Evolutionary conservation across 2,329 filamentous ascomycete species (phyloP).

Genomic region (Elsinoe fawcettii): DNA sequence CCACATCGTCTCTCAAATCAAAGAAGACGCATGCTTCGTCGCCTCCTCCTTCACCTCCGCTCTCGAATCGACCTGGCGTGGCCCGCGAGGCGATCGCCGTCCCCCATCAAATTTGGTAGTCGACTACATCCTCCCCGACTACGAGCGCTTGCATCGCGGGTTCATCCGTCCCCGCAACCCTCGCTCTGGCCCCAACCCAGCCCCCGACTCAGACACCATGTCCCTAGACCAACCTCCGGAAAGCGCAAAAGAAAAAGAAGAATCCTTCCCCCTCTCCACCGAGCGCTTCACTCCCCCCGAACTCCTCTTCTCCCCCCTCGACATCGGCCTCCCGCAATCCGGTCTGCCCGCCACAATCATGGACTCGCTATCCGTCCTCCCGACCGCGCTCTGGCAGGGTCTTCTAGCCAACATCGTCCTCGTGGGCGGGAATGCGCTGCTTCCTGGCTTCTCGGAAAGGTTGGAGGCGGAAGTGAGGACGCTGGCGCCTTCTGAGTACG

Average conservation of each 20-base stretch:
- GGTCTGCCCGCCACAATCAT: slow-evolving; percentile 77
- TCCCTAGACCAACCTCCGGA: slow-evolving; percentile 30
- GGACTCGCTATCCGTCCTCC: slow-evolving; percentile 66
- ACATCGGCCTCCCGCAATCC: slow-evolving; percentile 75
- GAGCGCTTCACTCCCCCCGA: slow-evolving; percentile 89
- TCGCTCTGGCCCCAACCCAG: slow-evolving; percentile 37
- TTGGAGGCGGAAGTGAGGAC: slow-evolving; percentile 39
- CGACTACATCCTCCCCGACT: slow-evolving; percentile 88
- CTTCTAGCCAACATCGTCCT: slow-evolving; percentile 81
- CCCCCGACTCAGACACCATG: not conserved
- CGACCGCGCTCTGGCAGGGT: slow-evolving; percentile 74
- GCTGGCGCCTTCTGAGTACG: slow-evolving; percentile 56
- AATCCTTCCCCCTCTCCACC: slow-evolving; percentile 79
- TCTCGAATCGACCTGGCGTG: slow-evolving; percentile 79
- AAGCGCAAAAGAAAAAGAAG: slow-evolving; percentile 52
- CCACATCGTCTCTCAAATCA: slow-evolving; percentile 91
- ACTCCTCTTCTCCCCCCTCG: slow-evolving; percentile 75
- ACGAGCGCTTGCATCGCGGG: slow-evolving; percentile 56
- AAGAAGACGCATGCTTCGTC: slow-evolving; percentile 81
- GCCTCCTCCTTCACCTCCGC: slow-evolving; percentile 67
- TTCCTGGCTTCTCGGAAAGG: slow-evolving; percentile 74
- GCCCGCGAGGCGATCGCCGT: slow-evolving; percentile 53
- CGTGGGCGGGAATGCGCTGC: slow-evolving; percentile 74
- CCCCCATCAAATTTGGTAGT: slow-evolving; percentile 56
- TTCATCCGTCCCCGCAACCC: slow-evolving; percentile 63